Base-by-base conservation (phyloP, 176 grass and related monocot genomes). In the Echinochloa phyllopogon region DNA sequence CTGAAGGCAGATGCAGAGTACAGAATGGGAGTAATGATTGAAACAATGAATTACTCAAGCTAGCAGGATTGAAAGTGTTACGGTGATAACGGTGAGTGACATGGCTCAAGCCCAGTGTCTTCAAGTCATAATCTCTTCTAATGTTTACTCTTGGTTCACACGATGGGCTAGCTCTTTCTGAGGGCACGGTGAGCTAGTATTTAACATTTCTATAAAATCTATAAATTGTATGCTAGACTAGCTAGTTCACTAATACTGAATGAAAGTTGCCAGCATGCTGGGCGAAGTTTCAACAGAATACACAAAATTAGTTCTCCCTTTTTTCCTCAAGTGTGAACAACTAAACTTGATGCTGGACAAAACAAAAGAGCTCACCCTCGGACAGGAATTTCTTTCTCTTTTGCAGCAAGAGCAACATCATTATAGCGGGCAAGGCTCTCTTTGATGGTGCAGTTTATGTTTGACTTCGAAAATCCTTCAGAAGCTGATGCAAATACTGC, bases 401-500 rank as follows among this genome's bases (percentile, higher is more conserved):
- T 95, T 56, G 95, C 95, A 79, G 95, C 91, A 86, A 89, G 47
- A 87, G 65, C 82, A 79, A 98, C 93, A 80, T 93, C 91, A 45
- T 78, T 90, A 89, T 98, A 98, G 23, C 95, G 95, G 13, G 68
- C 77, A 92, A 98, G 87, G 61, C 95, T 98, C 45, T 98, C 89
- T 84, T 91, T 83, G 36, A 98, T 90, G 55, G 86, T 93, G 74
- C 95, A 98, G 85, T 98, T 98, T 85, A 98, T 90, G 86, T 98
- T 98, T 41, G 89, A 90, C 82, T 88, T 93, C 2, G 95, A 98
- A 92, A 98, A 98, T 75, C 91, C 90, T 88, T 98, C 95, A 20
- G 95, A 98, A 82, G 95, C 95, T 70, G 93, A 98, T 36, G 89
- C 95, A 87, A 98, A 98, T 60, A 98, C 68, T 78, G 92, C 93